Evolutionary conservation across 768 basidiomycete genomes (phyloP).

Genomic region (Leccinum broughii): DNA sequence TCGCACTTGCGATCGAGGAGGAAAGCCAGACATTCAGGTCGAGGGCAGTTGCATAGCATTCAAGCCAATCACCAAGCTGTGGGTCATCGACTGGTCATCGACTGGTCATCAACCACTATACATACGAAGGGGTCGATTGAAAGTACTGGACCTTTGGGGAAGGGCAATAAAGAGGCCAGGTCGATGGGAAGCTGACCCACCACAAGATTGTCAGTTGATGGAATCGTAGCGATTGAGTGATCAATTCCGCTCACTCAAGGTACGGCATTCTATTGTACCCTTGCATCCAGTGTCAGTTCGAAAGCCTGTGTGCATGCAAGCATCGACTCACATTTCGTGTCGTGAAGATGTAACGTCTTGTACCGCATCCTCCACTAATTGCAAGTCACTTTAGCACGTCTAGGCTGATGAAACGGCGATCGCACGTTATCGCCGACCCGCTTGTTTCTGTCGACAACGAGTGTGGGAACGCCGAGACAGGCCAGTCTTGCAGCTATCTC

Average conservation of each 20-base stretch:
- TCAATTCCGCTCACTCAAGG: slow-evolving; percentile 41
- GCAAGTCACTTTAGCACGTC: slow-evolving; percentile 6
- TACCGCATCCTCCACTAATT: slow-evolving; percentile 55
- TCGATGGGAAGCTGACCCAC: slow-evolving; percentile 47
- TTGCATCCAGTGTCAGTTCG: slow-evolving; percentile 16
- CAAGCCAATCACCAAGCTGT: slow-evolving; percentile 64
- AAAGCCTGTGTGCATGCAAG: neutral
- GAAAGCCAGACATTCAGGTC: slow-evolving; percentile 66
- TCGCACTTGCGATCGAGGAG: slow-evolving; percentile 36
- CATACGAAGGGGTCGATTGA: neutral
- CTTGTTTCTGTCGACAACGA: slow-evolving; percentile 57
- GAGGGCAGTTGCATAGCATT: slow-evolving; percentile 54
- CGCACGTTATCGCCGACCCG: slow-evolving; percentile 49
- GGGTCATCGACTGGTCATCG: neutral
- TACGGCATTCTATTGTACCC: slow-evolving; percentile 59
- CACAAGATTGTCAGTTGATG: neutral
- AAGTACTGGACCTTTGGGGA: slow-evolving; percentile 44
- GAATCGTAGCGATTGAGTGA: neutral
- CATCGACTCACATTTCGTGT: slow-evolving; percentile 44
- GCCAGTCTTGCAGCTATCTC: slow-evolving; percentile 62
- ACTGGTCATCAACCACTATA: neutral
- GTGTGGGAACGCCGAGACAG: slow-evolving; percentile 49
- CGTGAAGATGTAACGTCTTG: slow-evolving; percentile 54
- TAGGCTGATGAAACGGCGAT: neutral
- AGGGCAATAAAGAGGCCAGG: slow-evolving; percentile 52